Percentiles rank a stretch among this genome's conserved stretches.
Conservation (phyloP, 331 rosid species). For the Rhamnella rubrinervis region DNA sequence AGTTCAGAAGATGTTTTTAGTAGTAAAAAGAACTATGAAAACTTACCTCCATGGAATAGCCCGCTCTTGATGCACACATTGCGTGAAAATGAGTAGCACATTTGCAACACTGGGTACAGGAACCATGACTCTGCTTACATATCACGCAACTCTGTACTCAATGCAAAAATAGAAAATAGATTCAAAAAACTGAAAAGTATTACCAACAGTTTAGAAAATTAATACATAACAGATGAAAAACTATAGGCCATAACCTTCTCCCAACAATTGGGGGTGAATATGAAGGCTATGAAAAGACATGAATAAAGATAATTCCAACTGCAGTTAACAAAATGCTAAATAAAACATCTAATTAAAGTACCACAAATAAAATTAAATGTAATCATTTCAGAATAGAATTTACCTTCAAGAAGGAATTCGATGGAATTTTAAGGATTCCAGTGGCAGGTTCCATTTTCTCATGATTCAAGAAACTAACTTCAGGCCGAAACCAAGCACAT, state of each 20-base stretch:
- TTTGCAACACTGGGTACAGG: constrained; percentile 88
- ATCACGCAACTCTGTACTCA: constrained; percentile 74
- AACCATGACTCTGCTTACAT: constrained; percentile 90
- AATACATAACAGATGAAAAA: not conserved
- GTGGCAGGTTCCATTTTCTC: constrained; percentile 94
- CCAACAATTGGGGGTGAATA: not conserved
- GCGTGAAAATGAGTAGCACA: constrained; percentile 87
- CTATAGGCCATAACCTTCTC: not conserved
- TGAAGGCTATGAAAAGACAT: not conserved
- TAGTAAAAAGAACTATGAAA: constrained; percentile 18
- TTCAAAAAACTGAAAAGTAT: no score
- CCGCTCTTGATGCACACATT: constrained; percentile 89
- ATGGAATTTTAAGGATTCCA: constrained; percentile 85
- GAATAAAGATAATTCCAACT: not conserved
- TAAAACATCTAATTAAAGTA: not conserved
- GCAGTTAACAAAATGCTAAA: not conserved
- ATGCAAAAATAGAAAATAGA: constrained; percentile 28
- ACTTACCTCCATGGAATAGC: constrained; percentile 95
- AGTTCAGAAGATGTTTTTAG: constrained; percentile 11
- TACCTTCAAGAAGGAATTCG: constrained; percentile 78
- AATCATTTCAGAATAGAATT: constrained; percentile 11
- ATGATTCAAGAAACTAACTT: constrained; percentile 72
- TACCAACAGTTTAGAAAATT: not conserved
- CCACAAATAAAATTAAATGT: constrained; percentile 12
- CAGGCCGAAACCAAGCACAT: constrained; percentile 96